Percentiles rank a stretch among this genome's conserved stretches.
Conservation (phyloP, 768 basidiomycete genomes). For the Phylloporus arenicola region DNA sequence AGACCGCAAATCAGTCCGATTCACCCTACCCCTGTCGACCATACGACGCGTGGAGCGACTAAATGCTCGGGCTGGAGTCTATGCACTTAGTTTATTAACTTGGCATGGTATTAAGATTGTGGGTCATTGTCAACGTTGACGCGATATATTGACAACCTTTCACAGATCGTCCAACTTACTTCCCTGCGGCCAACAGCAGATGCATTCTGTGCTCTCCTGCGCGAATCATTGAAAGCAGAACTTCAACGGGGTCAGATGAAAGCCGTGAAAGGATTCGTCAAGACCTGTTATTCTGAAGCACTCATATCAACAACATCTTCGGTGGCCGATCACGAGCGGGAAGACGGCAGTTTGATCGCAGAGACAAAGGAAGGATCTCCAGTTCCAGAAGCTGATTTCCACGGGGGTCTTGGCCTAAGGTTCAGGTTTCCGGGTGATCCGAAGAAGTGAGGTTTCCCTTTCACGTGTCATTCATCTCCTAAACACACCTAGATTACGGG, state of each 20-base stretch:
- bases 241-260: slow-evolving; percentile 93
- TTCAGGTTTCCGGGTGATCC: slow-evolving; percentile 93
- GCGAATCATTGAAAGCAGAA: slow-evolving; percentile 85
- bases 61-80: slow-evolving; percentile 90
- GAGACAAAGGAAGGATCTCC: slow-evolving; percentile 47
- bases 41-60: slow-evolving; percentile 91
- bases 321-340: slow-evolving; percentile 60
- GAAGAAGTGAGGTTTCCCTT: slow-evolving; percentile 59
- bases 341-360: slow-evolving; percentile 58
- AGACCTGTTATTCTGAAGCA: slow-evolving; percentile 93
- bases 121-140: slow-evolving; percentile 7
- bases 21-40: slow-evolving; percentile 87
- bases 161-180: slow-evolving; percentile 87
- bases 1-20: slow-evolving; percentile 87
- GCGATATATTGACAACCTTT: slow-evolving; percentile 4
- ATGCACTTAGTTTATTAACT: slow-evolving; percentile 88
- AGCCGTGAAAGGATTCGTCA: slow-evolving; percentile 80
- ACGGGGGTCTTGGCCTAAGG: slow-evolving; percentile 71
- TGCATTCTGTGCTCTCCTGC: slow-evolving; percentile 82
- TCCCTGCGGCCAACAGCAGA: slow-evolving; percentile 91
- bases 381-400: slow-evolving; percentile 52
- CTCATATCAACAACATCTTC: slow-evolving; percentile 56
- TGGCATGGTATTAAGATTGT: slow-evolving; percentile 96
- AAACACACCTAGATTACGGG: slow-evolving; percentile 55
- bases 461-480: slow-evolving; percentile 4